Conservation (phyloP, 192 early-diverging fungal species). For the Rhizoclosmatium globosum region DNA sequence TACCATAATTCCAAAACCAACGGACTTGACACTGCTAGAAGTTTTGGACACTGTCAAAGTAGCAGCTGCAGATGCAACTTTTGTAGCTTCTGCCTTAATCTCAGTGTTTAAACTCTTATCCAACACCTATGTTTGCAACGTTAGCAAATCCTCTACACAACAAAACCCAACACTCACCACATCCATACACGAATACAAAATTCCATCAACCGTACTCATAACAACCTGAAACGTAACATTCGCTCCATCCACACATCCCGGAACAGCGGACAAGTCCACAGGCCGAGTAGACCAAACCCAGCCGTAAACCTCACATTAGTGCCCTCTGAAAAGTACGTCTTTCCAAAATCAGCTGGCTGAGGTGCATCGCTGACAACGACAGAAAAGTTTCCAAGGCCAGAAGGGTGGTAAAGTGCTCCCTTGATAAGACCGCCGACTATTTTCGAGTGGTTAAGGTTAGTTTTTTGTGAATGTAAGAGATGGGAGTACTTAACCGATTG, state of each 20-base stretch:
- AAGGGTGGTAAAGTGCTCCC: constrained; percentile 54
- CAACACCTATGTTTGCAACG: too few relatives aligned
- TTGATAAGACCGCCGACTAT: background rate
- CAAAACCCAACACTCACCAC: background rate
- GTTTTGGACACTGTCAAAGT: too few relatives aligned
- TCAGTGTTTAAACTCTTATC: too few relatives aligned
- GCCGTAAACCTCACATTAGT: background rate
- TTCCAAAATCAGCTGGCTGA: constrained; percentile 25
- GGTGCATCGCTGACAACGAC: constrained; percentile 53
- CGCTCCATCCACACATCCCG: constrained; percentile 18
- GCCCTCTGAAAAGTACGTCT: background rate
- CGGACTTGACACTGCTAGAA: too few relatives aligned
- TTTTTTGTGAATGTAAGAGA: too few relatives aligned
- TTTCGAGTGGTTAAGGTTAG: too few relatives aligned
- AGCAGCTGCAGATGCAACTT: too few relatives aligned
- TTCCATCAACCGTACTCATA: constrained; percentile 13
- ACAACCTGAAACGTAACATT: constrained; percentile 10
- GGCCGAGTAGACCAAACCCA: constrained; percentile 40
- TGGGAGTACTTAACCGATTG: constrained; percentile 39
- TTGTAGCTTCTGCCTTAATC: too few relatives aligned
- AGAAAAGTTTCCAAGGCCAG: constrained; percentile 41
- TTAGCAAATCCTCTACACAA: too few relatives aligned
- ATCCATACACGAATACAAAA: constrained; percentile 3
- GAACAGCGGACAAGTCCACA: constrained; percentile 32
- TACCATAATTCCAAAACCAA: too few relatives aligned